Evolutionary conservation across 257 asterid species (phyloP).

Genomic region (Nicotiana tabacum): DNA sequence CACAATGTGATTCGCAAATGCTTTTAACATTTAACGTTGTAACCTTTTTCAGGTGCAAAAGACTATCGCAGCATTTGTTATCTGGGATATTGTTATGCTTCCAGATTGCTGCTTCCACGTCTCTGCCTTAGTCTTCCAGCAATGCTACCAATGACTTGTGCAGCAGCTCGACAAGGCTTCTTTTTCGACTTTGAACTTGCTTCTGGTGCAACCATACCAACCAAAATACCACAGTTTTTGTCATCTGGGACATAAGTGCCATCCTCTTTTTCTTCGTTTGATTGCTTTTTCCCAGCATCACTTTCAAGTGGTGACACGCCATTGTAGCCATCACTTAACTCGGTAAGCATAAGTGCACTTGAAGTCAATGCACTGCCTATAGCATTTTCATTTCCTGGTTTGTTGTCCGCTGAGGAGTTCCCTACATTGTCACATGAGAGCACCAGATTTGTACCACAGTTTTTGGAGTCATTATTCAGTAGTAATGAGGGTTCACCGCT

Average conservation of each 20-base stretch:
- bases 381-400: conserved; percentile 12
- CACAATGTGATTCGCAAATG: neutral
- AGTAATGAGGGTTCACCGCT: neutral
- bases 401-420: conserved; percentile 1
- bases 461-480: conserved; percentile 21
- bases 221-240: neutral
- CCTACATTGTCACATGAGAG: neutral
- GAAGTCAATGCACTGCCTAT: conserved; percentile 12
- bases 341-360: neutral
- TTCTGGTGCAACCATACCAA: conserved; percentile 19
- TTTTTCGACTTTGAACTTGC: conserved; percentile 26
- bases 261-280: conserved; percentile 20
- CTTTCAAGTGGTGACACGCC: neutral
- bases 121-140: conserved; percentile 66
- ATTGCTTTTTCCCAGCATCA: neutral
- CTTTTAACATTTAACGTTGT: neutral
- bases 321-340: conserved; percentile 1
- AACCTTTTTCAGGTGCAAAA: conserved; percentile 2
- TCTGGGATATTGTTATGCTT: neutral
- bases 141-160: conserved; percentile 39
- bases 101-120: conserved; percentile 14
- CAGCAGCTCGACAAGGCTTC: conserved; percentile 29
- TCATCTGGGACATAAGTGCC: neutral
- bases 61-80: neutral
- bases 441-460: neutral